Evolutionary conservation across 768 basidiomycete species (phyloP), one percentile per base, ranked within the genome.

Genomic region (Pisolithus orientalis): DNA sequence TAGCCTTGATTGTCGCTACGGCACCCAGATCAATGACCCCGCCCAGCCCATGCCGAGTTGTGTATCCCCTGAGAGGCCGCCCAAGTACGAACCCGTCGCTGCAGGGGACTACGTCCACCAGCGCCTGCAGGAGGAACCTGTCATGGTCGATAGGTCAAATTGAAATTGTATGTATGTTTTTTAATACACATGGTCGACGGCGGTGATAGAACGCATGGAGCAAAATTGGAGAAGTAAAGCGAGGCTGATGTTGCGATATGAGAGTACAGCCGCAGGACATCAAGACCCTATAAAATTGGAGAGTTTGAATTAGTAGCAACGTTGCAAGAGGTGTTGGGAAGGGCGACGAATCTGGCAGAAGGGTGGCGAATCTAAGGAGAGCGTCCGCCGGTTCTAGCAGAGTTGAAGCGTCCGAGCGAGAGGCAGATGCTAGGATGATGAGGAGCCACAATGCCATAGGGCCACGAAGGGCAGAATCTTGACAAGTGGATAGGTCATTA

Each of bases 81-180:
- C 79, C 0, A 83, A 79, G 64, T 94, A 93, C 64, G 77, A 80
- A 48, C 69, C 83, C 5, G 72, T 92, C 29, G 84, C 77, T 1
- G 90, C 91, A 0, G 92, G 93, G 6, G 88, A 91, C 47, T 92
- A 91, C 69, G 87, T 94, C 45, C 82, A 84, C 63, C 78, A 79
- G 13, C 71, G 90, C 44, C 68, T 94, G 44, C 78, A 82, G 44
- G 87, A 83, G 0, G 21, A 21, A 21, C 21, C 2, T 21, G 21
- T 21, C 21, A 21, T 21, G 21, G 21, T 21, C 21, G 21, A 21
- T 21, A 21, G 21, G 21, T 21, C 21, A 21, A 21, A 21, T 21
- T 21, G 21, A 21, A 21, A 21, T 21, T 21, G 21, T 21, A 21
- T 21, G 21, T 21, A 21, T 21, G 21, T 21, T 21, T 21, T 21